Evolutionary conservation across 2,329 filamentous ascomycete species (phyloP).

Genomic region (Colletotrichum noveboracense): DNA sequence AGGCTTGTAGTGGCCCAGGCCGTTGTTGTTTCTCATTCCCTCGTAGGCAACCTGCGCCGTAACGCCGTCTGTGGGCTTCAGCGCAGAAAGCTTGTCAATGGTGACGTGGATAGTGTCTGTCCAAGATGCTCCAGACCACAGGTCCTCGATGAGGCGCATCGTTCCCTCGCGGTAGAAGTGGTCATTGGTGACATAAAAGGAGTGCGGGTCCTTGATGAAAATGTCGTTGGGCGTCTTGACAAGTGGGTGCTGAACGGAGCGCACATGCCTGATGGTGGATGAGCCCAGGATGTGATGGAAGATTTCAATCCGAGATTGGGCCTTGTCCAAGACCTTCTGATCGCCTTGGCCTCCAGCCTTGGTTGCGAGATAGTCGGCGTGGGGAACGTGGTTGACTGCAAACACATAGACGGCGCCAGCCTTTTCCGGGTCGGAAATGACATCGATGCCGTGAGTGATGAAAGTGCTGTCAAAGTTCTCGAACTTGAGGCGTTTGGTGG

Average conservation of each 20-base stretch:
- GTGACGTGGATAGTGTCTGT: slow-evolving; percentile 47
- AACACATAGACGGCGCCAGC: slow-evolving; percentile 60
- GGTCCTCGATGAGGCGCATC: slow-evolving; percentile 52
- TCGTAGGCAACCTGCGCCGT: slow-evolving; percentile 47
- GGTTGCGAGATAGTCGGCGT: slow-evolving; percentile 35
- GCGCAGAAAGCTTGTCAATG: slow-evolving; percentile 17
- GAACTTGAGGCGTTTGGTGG: slow-evolving; percentile 44
- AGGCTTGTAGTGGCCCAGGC: slow-evolving; percentile 53
- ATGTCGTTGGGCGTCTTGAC: slow-evolving; percentile 66
- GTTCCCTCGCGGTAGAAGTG: slow-evolving; percentile 56
- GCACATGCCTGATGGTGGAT: slow-evolving; percentile 47
- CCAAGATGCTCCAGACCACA: slow-evolving; percentile 49
- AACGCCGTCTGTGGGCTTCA: slow-evolving; percentile 33
- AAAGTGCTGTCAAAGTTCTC: slow-evolving; percentile 59
- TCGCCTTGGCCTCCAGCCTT: slow-evolving; percentile 33
- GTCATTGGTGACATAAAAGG: slow-evolving; percentile 66
- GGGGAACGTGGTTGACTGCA: slow-evolving; percentile 64
- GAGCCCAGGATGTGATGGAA: slow-evolving; percentile 43
- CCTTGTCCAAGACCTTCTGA: slow-evolving; percentile 31
- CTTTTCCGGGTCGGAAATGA: slow-evolving; percentile 53
- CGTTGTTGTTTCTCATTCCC: slow-evolving; percentile 60
- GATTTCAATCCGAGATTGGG: slow-evolving; percentile 60
- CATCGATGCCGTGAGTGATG: slow-evolving; percentile 65
- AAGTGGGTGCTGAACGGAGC: slow-evolving; percentile 57
- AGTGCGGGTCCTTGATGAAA: slow-evolving; percentile 47